Conservation (phyloP, 169 alveolate genomes). For the Plasmodium inui region DNA sequence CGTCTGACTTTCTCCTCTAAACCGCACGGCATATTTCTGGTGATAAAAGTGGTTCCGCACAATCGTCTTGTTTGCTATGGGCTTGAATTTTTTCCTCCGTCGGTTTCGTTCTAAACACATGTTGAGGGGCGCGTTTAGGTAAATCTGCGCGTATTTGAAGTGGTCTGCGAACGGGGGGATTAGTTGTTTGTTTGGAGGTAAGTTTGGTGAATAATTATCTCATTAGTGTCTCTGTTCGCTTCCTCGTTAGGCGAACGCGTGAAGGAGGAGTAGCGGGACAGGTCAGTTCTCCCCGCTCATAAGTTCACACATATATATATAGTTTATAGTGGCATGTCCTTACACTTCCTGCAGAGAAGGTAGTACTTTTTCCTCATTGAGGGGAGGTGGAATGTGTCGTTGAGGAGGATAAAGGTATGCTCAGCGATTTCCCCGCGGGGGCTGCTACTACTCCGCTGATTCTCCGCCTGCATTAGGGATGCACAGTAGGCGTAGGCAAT, state of each 20-base stretch:
- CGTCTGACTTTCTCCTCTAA: not conserved
- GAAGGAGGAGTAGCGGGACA: not conserved
- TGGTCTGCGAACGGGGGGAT: conserved; percentile 5
- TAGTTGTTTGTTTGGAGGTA: not conserved
- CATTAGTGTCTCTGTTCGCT: not conserved
- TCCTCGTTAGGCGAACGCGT: not conserved
- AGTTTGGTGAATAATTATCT: not conserved
- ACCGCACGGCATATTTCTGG: conserved; percentile 30
- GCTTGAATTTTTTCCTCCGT: conserved; percentile 45
- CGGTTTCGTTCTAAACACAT: conserved; percentile 27
- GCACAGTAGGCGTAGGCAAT: conserved; percentile 49
- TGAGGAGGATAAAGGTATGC: conserved; percentile 19
- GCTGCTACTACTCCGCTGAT: not conserved
- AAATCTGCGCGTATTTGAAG: conserved; percentile 31
- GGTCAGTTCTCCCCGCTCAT: not conserved
- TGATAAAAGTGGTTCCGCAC: conserved; percentile 42
- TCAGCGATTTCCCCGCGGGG: not conserved
- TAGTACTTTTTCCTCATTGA: conserved; percentile 65
- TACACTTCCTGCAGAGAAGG: conserved; percentile 46
- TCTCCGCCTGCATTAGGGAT: not conserved
- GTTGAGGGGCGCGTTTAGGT: conserved; percentile 19
- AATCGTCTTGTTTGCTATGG: conserved; percentile 38
- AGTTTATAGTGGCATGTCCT: not conserved
- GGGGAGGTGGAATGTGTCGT: conserved; percentile 72
- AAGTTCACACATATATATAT: not conserved